Conservation (phyloP, 768 basidiomycete species). For the Suillus cothurnatus region DNA sequence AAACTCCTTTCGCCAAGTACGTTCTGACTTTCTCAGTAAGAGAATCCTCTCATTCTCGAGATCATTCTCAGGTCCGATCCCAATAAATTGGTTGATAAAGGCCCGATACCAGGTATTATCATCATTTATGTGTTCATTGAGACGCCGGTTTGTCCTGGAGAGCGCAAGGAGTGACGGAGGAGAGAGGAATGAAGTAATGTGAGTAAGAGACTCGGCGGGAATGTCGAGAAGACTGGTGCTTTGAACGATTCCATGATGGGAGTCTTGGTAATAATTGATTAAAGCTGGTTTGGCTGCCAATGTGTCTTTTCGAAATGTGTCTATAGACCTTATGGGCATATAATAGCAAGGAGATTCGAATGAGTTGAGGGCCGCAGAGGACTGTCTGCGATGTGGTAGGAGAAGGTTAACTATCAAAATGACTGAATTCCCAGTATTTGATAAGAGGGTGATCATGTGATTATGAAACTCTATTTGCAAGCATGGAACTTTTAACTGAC, state of each 20-base stretch:
- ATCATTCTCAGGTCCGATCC: slow-evolving; percentile 64
- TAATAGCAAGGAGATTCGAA: slow-evolving; percentile 39
- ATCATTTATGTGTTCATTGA: slow-evolving; percentile 69
- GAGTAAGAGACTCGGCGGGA: slow-evolving; percentile 73
- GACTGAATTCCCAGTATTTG: neutral
- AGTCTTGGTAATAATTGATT: slow-evolving; percentile 24
- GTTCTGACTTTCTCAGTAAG: slow-evolving; percentile 57
- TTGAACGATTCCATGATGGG: slow-evolving; percentile 54
- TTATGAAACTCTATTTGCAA: neutral
- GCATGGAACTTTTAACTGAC: too few species aligned
- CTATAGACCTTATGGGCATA: slow-evolving; percentile 66
- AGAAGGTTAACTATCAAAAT: slow-evolving; percentile 1
- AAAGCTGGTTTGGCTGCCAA: slow-evolving; percentile 32
- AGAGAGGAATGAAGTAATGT: slow-evolving; percentile 72
- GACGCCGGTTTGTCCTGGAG: slow-evolving; percentile 48
- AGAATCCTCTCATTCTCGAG: slow-evolving; percentile 46
- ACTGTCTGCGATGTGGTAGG: slow-evolving; percentile 21
- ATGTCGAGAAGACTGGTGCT: slow-evolving; percentile 43
- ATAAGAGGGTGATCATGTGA: neutral
- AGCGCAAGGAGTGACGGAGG: slow-evolving; percentile 64
- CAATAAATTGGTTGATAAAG: slow-evolving; percentile 67
- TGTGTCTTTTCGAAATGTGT: slow-evolving; percentile 42
- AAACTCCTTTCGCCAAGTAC: slow-evolving; percentile 73
- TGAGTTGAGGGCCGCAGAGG: slow-evolving; percentile 24
- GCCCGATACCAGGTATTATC: slow-evolving; percentile 83